Percentiles rank a stretch among this genome's conserved stretches.
phyloP scores from a whole-genome alignment of 768 basidiomycete species.

The Boletus sensibilis region DNA sequence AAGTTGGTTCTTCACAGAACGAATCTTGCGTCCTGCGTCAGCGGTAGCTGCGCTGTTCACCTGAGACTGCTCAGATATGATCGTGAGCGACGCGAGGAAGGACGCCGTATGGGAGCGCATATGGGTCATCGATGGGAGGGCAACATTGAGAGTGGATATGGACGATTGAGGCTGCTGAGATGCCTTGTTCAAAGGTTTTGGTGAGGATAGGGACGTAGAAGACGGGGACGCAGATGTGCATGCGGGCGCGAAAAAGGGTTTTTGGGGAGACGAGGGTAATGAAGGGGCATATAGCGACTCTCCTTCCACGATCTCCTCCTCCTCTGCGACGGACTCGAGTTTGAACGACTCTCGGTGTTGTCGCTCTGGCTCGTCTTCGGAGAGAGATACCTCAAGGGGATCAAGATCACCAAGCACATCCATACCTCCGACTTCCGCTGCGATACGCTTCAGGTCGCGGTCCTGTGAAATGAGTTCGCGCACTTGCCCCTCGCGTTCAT shows the following conservation, averaged over 20 bases:
- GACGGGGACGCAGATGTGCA: conserved; percentile 48
- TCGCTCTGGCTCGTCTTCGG: conserved; percentile 31
- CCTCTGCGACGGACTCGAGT: conserved; percentile 41
- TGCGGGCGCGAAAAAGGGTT: conserved; percentile 53
- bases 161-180: conserved; percentile 27
- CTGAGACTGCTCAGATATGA: conserved; percentile 85
- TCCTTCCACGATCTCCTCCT: conserved; percentile 41
- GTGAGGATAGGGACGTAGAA: conserved; percentile 44
- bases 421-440: conserved; percentile 72
- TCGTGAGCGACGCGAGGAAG: conserved; percentile 69
- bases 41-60: conserved; percentile 83
- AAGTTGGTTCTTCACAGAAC: conserved; percentile 80
- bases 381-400: conserved; percentile 46
- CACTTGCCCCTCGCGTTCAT: conserved; percentile 78
- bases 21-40: conserved; percentile 83
- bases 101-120: conserved; percentile 74
- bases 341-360: conserved; percentile 28
- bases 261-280: conserved; percentile 47
- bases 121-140: conserved; percentile 65
- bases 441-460: conserved; percentile 74
- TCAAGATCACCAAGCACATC: conserved; percentile 73
- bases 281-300: conserved; percentile 40
- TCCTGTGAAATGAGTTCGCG: conserved; percentile 77
- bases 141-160: conserved; percentile 26
- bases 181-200: conserved; percentile 27